phyloP scores from a whole-genome alignment of 1,284 basidiomycete species.

The Cryptococcus depauperatus region DNA sequence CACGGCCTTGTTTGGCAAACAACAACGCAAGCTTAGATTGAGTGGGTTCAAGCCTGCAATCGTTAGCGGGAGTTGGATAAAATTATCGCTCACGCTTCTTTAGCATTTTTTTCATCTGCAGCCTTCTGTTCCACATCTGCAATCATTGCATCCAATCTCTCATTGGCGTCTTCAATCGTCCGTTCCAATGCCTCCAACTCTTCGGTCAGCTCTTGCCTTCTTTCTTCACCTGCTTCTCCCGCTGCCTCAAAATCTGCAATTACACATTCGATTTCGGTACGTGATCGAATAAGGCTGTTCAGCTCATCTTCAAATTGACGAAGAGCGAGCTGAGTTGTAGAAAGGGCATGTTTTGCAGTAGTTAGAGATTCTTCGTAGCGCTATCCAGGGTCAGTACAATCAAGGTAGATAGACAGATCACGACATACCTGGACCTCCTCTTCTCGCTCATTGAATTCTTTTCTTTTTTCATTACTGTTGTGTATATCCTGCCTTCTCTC shows the following conservation, averaged over 20 bases:
- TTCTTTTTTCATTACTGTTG: slow-evolving; percentile 66
- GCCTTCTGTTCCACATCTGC: slow-evolving; percentile 60
- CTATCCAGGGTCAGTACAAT: slow-evolving; percentile 43
- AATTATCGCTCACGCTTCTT: slow-evolving; percentile 46
- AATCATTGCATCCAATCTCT: slow-evolving; percentile 54
- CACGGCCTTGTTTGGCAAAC: slow-evolving; percentile 79
- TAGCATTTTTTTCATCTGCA: slow-evolving; percentile 58
- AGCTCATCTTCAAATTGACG: slow-evolving; percentile 40
- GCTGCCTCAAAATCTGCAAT: slow-evolving; percentile 69
- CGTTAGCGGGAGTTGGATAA: background rate
- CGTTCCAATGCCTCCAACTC: slow-evolving; percentile 59
- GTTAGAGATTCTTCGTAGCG: slow-evolving; percentile 66
- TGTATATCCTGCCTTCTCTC: slow-evolving; percentile 77
- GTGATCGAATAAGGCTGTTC: slow-evolving; percentile 61
- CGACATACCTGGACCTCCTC: slow-evolving; percentile 64
- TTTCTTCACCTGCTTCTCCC: slow-evolving; percentile 57
- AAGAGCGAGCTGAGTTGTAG: slow-evolving; percentile 51
- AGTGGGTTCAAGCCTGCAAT: slow-evolving; percentile 57
- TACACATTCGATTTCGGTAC: slow-evolving; percentile 74
- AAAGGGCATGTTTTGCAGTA: slow-evolving; percentile 60
- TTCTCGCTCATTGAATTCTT: slow-evolving; percentile 74
- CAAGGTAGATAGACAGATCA: background rate
- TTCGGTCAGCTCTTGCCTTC: slow-evolving; percentile 48
- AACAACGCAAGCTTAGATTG: slow-evolving; percentile 62
- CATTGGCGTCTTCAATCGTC: slow-evolving; percentile 59